Conservation (phyloP, 1,284 basidiomycete species). For the Takashimella tepidaria region DNA sequence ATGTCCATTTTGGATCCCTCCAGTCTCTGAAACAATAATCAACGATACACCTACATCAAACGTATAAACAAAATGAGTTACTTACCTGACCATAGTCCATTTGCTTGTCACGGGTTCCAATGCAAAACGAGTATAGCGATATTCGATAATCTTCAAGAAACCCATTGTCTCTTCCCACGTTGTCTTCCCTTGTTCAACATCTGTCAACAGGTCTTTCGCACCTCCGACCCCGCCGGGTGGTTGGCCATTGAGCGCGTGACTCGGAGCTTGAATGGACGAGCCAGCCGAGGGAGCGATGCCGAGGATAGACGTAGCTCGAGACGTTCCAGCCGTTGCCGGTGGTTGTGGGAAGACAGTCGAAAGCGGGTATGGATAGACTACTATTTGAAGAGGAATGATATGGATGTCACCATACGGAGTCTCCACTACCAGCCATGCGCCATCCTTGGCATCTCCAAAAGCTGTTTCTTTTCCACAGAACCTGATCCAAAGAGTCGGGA, state of each 20-base stretch:
- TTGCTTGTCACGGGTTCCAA: constrained; percentile 78
- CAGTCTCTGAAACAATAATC: constrained; percentile 59
- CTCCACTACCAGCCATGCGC: constrained; percentile 82
- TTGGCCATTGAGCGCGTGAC: constrained; percentile 27
- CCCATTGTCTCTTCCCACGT: constrained; percentile 46
- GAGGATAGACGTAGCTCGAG: constrained; percentile 20
- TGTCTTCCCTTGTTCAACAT: constrained; percentile 41
- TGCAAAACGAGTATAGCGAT: constrained; percentile 84
- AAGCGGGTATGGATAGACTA: constrained; percentile 70
- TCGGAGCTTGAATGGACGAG: constrained; percentile 1
- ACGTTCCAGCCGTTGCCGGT: constrained; percentile 10
- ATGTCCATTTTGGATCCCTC: constrained; percentile 78
- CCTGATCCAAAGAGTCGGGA: constrained; percentile 81
- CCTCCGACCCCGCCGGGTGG: constrained; percentile 34
- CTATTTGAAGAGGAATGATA: constrained; percentile 62
- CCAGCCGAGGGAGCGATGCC: constrained; percentile 6
- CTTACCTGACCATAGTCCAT: constrained; percentile 74
- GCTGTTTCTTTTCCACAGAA: constrained; percentile 80
- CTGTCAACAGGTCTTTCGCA: constrained; percentile 40
- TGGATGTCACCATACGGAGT: constrained; percentile 76
- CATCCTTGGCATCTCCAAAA: constrained; percentile 66
- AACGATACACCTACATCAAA: background rate
- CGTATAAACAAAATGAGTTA: constrained; percentile 4
- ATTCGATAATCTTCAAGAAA: constrained; percentile 55
- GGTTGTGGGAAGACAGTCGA: constrained; percentile 66